Percentiles rank a stretch among this genome's conserved stretches.
Evolutionary conservation across 768 basidiomycete genomes (phyloP).

Genomic region (Rubroboletus satanas): DNA sequence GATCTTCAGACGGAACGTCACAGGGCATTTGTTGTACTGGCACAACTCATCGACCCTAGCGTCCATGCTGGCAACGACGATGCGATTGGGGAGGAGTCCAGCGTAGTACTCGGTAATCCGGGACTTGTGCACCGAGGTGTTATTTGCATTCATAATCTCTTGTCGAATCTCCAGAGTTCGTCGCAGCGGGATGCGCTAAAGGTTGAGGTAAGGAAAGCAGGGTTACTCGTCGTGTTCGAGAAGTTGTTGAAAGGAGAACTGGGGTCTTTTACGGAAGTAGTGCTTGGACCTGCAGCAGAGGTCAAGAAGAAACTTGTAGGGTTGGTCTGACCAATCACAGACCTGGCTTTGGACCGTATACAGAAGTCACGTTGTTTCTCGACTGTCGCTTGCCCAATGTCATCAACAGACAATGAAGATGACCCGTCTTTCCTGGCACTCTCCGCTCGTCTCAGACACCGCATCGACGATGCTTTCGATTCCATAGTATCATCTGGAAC

Average conservation of each 20-base stretch:
- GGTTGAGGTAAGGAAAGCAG: conserved; percentile 48
- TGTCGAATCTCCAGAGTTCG: conserved; percentile 41
- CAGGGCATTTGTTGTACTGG: conserved; percentile 61
- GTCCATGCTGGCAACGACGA: conserved; percentile 33
- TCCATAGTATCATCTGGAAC: conserved; percentile 11
- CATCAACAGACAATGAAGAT: conserved; percentile 8
- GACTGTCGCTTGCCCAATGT: conserved; percentile 10
- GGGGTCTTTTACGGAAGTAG: conserved; percentile 32
- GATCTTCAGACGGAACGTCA: conserved; percentile 62
- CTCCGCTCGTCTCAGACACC: conserved; percentile 37
- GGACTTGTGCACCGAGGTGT: conserved; percentile 77
- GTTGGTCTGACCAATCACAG: background rate
- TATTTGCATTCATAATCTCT: conserved; percentile 68
- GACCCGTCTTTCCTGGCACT: conserved; percentile 40
- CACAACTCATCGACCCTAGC: conserved; percentile 62
- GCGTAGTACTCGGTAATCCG: conserved; percentile 34
- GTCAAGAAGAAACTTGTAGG: conserved; percentile 42
- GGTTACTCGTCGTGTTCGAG: conserved; percentile 52
- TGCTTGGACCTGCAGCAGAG: conserved; percentile 50
- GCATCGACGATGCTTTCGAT: conserved; percentile 54
- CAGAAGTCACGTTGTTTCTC: background rate
- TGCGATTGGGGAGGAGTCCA: conserved; percentile 36
- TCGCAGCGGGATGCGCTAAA: conserved; percentile 41
- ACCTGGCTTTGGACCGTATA: background rate
- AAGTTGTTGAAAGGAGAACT: conserved; percentile 43